Percentiles rank a stretch among this genome's conserved stretches.
Evolutionary conservation across 2,329 filamentous ascomycete genomes (phyloP).

Genomic region (Stagonosporopsis chrysanthemi): DNA sequence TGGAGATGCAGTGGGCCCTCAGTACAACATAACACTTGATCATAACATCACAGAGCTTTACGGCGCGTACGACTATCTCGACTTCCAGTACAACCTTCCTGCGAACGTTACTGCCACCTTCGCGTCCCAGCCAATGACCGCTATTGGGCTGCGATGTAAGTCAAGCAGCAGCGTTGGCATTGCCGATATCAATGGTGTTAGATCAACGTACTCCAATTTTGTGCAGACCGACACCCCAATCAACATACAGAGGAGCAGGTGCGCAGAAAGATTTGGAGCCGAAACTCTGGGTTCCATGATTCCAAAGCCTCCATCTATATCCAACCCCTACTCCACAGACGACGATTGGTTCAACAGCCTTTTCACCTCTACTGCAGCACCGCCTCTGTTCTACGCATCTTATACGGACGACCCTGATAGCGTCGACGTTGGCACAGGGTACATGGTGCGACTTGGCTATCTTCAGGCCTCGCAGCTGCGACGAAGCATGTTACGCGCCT

Average conservation of each 20-base stretch:
- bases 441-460: slow-evolving; percentile 4
- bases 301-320: background rate
- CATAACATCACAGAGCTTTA: slow-evolving; percentile 2
- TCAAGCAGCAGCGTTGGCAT: slow-evolving; percentile 20
- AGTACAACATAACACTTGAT: background rate
- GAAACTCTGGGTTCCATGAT: background rate
- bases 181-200: slow-evolving; percentile 14
- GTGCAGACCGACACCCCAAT: slow-evolving; percentile 17
- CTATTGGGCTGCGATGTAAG: slow-evolving; percentile 16
- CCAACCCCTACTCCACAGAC: background rate
- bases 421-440: background rate
- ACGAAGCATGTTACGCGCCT: slow-evolving; percentile 7
- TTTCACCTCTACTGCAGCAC: slow-evolving; percentile 12
- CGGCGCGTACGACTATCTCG: background rate
- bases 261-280: slow-evolving; percentile 5
- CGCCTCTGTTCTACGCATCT: slow-evolving; percentile 7
- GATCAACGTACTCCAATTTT: slow-evolving; percentile 17
- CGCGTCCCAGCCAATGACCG: slow-evolving; percentile 8
- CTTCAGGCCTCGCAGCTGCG: slow-evolving; percentile 9
- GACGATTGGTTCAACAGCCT: slow-evolving; percentile 1
- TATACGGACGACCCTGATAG: slow-evolving; percentile 1
- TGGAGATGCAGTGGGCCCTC: background rate
- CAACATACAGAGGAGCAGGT: background rate
- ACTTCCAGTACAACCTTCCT: background rate
- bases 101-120: slow-evolving; percentile 2